Base-by-base conservation (phyloP, 768 basidiomycete genomes). In the Terana coerulea region DNA sequence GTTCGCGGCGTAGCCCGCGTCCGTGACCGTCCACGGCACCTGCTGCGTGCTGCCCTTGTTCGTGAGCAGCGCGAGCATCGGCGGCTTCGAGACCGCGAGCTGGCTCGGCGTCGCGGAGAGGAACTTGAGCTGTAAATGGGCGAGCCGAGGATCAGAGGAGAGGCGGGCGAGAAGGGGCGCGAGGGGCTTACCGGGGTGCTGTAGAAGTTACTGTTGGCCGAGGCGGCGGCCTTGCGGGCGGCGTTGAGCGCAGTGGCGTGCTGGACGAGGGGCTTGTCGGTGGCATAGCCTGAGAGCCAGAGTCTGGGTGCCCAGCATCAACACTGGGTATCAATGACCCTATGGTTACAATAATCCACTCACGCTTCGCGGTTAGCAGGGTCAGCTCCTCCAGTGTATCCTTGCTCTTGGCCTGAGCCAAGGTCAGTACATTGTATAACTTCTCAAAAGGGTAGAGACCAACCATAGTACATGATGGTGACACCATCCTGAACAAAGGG, bases 211-310 rank as follows among this genome's bases (percentile, higher is more conserved):
- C 57, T 59, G 49, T 63, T 63, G 48, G 75, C 71, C 9, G 67
- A 59, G 8, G 62, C 58, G 41, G 80, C 80, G 9, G 69, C 69
- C 59, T 77, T 79, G 41, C 82, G 73, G 21, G 67, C 45, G 30
- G 48, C 70, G 54, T 83, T 85, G n/a, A 85, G 65, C 2, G 69
- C 52, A 35, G 62, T 71, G 41, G 80, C 67, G 55, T 77, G 76
- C 49, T 63, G 59, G 12, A 79, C 72, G 24, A 81, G 72, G 2
- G 78, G 72, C 46, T 77, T 75, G 44, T 78, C 69, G 17, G 74
- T 71, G 25, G 67, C 64, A 61, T 82, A 87, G 24, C 70, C 75
- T 3, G 80, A 75, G 6, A 75, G 69, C 86, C 85, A 87, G 24
- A 86, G 72, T 7, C 82, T 83, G 41, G 3, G n/a, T n/a, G 45